Evolutionary conservation across 2,329 filamentous ascomycete species (phyloP).

Genomic region (Colletotrichum gloeosporioides): DNA sequence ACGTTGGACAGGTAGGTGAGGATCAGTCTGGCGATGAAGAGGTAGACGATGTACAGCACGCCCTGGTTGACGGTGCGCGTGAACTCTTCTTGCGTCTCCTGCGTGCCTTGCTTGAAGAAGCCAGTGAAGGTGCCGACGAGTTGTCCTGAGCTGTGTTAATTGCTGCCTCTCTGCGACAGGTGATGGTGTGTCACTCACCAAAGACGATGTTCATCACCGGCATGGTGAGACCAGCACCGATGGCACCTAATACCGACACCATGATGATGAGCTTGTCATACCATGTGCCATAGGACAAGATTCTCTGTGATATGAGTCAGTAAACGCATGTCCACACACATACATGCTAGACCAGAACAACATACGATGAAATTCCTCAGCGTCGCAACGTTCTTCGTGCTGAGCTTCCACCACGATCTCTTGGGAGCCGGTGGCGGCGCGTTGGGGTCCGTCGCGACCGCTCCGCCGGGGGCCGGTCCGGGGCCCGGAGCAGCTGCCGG

Average conservation of each 20-base stretch:
- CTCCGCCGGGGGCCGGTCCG: neutral
- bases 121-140: conserved; percentile 36
- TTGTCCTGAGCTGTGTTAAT: conserved; percentile 8
- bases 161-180: neutral
- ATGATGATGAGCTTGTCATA: conserved; percentile 14
- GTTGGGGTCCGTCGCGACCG: neutral
- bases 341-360: neutral
- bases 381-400: conserved; percentile 10
- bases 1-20: conserved; percentile 36
- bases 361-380: conserved; percentile 19
- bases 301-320: neutral
- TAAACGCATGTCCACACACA: neutral
- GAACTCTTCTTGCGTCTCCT: conserved; percentile 21
- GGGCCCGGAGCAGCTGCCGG: neutral
- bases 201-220: conserved; percentile 40
- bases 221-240: conserved; percentile 26
- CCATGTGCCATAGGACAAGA: conserved; percentile 4
- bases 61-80: conserved; percentile 19
- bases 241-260: conserved; percentile 6
- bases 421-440: neutral
- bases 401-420: conserved; percentile 13
- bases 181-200: conserved; percentile 21
- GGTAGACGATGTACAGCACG: conserved; percentile 39
- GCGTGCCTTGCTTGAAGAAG: conserved; percentile 22
- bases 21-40: conserved; percentile 37